Conservation (phyloP, 805 yeast genomes). For the Candida endomychidarum region DNA sequence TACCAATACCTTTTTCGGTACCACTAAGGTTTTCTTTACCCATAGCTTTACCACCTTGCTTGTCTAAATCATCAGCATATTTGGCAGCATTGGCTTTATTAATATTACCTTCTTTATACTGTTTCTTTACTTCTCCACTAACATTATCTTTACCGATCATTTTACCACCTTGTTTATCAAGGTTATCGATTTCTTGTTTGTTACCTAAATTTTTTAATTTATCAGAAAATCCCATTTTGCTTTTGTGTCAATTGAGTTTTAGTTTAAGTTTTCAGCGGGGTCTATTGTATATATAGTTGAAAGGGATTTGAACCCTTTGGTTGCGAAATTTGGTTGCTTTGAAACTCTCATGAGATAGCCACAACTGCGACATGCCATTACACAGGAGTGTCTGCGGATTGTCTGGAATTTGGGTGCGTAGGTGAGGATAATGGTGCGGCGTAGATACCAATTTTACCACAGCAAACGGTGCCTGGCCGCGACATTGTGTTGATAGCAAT, state of each 20-base stretch:
- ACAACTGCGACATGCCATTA: conserved; percentile 5
- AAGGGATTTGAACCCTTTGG: conserved; percentile 7
- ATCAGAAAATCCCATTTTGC: conserved; percentile 38
- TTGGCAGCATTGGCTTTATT: conserved; percentile 28
- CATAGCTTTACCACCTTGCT: conserved; percentile 18
- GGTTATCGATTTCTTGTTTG: conserved; percentile 26
- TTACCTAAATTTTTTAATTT: conserved; percentile 30
- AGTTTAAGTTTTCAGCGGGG: neutral
- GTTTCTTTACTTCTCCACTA: conserved; percentile 27
- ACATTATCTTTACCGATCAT: conserved; percentile 27
- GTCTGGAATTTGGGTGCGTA: too few species aligned
- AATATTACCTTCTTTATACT: conserved; percentile 30
- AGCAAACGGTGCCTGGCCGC: too few species aligned
- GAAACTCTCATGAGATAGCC: conserved; percentile 7
- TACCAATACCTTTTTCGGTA: conserved; percentile 31
- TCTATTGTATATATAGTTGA: neutral
- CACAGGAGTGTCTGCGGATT: neutral
- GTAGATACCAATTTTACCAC: too few species aligned
- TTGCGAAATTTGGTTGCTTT: conserved; percentile 14
- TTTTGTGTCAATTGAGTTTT: neutral
- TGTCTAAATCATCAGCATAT: conserved; percentile 24
- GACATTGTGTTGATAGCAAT: too few species aligned
- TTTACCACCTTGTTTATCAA: conserved; percentile 31
- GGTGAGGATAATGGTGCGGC: too few species aligned
- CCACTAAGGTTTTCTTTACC: conserved; percentile 27